Base-by-base conservation (phyloP, 2,329 filamentous ascomycete species). In the Fusarium sororula region DNA sequence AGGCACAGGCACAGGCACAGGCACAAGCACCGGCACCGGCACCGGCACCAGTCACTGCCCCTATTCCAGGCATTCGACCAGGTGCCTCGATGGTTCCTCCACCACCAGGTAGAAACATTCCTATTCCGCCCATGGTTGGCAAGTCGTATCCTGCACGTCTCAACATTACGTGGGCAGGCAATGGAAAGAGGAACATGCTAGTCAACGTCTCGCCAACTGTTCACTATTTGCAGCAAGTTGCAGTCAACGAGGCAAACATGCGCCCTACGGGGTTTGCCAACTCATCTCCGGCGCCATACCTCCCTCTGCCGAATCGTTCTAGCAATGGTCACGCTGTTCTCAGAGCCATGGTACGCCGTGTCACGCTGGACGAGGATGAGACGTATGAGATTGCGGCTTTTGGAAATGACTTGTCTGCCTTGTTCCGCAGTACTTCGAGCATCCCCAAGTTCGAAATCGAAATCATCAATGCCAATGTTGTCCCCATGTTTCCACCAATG, bases 131-230 rank as follows among this genome's bases (percentile, higher is more conserved):
- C 13, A 32, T 56, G 35, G 55, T 28, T 12, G 56, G 56, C 13
- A 75, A 66, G 54, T 70, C 38, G 15, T 65, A 73, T 44, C 58
- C 79, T 48, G 75, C 80, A 14, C 70, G 79, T 24, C 72, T 82
- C 41, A 70, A 69, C 54, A 75, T 82, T 63, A 65, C 48, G 53
- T 81, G 79, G 79, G 42, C 54, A 10, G 77, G 75, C 41, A 78
- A 77, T 26, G 81, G 80, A 45, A 72, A 78, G 69, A 75, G 76
- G 44, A 80, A 79, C 53, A 68, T 82, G 56, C 72, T 81, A 35
- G 80, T 78, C 22, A 68, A 77, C 44, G 78, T 79, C 54, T 61
- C 59, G 18, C 77, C 77, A 42, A 75, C 73, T 32, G 41, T 89
- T 75, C 86, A 85, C 7, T 70, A 63, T 20, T 59, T 81, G 17